Evolutionary conservation across 805 yeast species (phyloP), one percentile per base, ranked within the genome.

Genomic region (Teunomyces atbi): DNA sequence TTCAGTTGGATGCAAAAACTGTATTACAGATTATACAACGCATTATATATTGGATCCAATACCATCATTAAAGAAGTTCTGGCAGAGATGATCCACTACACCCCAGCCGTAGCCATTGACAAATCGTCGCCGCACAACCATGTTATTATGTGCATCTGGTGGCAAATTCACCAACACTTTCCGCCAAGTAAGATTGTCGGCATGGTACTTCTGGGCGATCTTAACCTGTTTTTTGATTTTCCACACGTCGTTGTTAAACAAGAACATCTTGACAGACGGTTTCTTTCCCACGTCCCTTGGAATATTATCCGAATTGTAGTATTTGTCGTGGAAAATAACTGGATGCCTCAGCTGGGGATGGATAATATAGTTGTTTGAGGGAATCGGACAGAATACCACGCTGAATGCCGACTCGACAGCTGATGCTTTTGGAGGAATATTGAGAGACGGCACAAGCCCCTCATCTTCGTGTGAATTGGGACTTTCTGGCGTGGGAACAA

Each of bases 81-180:
- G 61, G 36, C 68, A 63, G 37, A 73, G 53, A 50, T 73, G 77
- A 46, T 71, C 74, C 7, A 73, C 57, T 7, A 72, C 76, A 1
- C 75, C 75, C 78, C 78, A 73, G 7, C 78, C 78, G 50, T 68
- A 73, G 1, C 74, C 77, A 54, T 73, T 73, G 20, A 73, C 59
- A 54, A 73, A 73, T 28, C 74, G 49, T 44, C 78, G 58, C 40
- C 78, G 50, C 11, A 73, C 78, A 3, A 70, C 59, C 5, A 73
- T 73, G 49, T 72, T 73, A 51, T 71, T 73, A 53, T 73, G 78
- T 2, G 78, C 76, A 55, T 73, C 78, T 1, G 76, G 76, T 0
- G 76, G 76, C 16, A 73, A 57, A 43, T 62, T 60, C 2, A 72
- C 77, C 50, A 73, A 57, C 11, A 73, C 68, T 49, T 73, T 73